Evolutionary conservation across 257 asterid species (phyloP).

Genomic region (Sherardia arvensis): DNA sequence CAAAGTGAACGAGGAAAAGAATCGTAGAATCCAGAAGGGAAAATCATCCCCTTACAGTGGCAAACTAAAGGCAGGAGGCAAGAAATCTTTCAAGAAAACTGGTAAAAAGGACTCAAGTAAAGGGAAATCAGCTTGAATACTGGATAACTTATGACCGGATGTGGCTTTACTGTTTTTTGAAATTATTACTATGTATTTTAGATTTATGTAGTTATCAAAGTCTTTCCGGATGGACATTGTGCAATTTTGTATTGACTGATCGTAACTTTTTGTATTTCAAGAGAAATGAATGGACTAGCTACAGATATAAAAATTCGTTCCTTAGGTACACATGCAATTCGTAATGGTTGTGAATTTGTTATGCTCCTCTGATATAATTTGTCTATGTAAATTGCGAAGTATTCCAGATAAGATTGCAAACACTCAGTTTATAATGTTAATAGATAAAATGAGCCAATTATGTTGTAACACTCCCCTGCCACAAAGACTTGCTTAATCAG

Average conservation of each 20-base stretch:
- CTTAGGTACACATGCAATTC: not conserved
- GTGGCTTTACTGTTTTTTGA: not conserved
- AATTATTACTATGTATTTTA: not conserved
- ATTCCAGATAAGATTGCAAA: no score
- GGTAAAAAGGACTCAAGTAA: slow-evolving; percentile 35
- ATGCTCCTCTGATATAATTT: no score
- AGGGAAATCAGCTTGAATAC: slow-evolving; percentile 50
- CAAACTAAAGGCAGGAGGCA: slow-evolving; percentile 50
- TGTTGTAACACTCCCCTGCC: no score
- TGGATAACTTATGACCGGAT: not conserved
- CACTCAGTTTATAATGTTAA: no score
- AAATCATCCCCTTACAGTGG: slow-evolving; percentile 26
- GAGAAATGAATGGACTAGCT: not conserved
- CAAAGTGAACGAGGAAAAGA: slow-evolving; percentile 75
- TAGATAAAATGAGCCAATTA: no score
- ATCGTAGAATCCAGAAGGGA: slow-evolving; percentile 41
- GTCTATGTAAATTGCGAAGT: no score
- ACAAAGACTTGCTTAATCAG: no score
- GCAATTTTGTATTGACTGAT: not conserved
- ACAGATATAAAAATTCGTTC: not conserved
- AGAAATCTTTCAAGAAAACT: slow-evolving; percentile 62
- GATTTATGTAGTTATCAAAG: not conserved
- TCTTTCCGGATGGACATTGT: not conserved
- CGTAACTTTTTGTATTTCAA: not conserved
- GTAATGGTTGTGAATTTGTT: not conserved